A percentile compares a stretch with the other conserved stretches of the same genome.
Conservation (phyloP, 75 land plant genomes). For the Picea sitchensis region DNA sequence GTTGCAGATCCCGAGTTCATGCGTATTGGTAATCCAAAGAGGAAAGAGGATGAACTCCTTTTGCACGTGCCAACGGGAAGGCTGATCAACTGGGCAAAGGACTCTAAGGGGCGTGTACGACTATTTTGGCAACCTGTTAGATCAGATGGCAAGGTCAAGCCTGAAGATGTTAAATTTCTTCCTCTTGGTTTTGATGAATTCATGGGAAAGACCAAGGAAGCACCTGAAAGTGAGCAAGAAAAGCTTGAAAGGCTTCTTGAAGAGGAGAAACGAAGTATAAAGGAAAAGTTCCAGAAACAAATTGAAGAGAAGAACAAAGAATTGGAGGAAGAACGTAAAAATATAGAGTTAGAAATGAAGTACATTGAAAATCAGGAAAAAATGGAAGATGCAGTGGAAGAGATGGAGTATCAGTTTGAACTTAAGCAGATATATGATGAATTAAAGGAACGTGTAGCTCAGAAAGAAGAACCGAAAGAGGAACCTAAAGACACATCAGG, state of each 20-base stretch:
- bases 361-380: conserved; percentile 47
- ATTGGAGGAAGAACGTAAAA: conserved; percentile 35
- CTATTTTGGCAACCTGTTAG: conserved; percentile 68
- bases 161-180: conserved; percentile 51
- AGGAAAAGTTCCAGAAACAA: conserved; percentile 37
- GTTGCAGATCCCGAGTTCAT: conserved; percentile 49
- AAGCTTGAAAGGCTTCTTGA: conserved; percentile 15
- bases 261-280: conserved; percentile 36
- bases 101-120: conserved; percentile 65
- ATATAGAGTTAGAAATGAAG: conserved; percentile 40
- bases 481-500: conserved; percentile 7
- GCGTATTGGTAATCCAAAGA: conserved; percentile 35
- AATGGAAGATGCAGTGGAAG: conserved; percentile 39
- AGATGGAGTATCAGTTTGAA: neutral
- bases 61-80: conserved; percentile 68
- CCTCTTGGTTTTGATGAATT: conserved; percentile 90
- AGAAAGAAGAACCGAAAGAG: neutral
- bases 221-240: conserved; percentile 10
- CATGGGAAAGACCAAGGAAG: conserved; percentile 27
- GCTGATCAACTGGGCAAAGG: conserved; percentile 72
- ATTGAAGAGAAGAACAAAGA: conserved; percentile 34
- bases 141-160: conserved; percentile 64
- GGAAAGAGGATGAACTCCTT: conserved; percentile 73
- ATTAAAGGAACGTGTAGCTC: neutral
- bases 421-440: neutral